Evolutionary conservation across 2,329 filamentous ascomycete genomes (phyloP), one percentile per base, ranked within the genome.

Genomic region (Aspergillus brunneoviolaceus): DNA sequence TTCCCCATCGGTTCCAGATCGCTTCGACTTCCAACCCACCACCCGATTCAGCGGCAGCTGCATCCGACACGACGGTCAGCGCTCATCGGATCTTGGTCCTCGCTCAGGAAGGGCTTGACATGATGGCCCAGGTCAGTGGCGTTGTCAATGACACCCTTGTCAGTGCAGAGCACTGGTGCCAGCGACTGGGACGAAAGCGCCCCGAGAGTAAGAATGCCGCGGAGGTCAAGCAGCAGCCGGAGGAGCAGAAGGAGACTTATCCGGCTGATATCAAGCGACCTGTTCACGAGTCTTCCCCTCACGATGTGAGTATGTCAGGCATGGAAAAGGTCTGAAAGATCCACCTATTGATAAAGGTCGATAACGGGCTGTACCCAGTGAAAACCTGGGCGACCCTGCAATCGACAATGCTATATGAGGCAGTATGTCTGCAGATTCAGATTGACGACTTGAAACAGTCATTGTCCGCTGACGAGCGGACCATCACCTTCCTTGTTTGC

Each of bases 121-220:
- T 98, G 89, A 92, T 98, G 83, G 85, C 87, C 1, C 92, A 97
- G 74, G 92, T 99, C 53, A 95, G 88, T 47, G 87, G 88, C 5
- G 91, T 97, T 2, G 84, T 98, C 9, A 91, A 96, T 67, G 90
- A 92, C 56, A 98, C 95, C 0, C 89, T 98, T 56, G 85, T 90
- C 58, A 95, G 90, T 68, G 95, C 95, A 0, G 94, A 98, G 76
- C 87, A 89, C 67, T 98, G 95, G 95, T 91, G 94, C 65, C 89
- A 93, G 60, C 83, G 88, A 21, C 81, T 96, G 60, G 91, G 90
- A 11, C 81, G 82, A 39, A 76, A 80, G 47, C 75, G 72, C 23
- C 68, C 72, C 19, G 69, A 71, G 12, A 66, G 63, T 56, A 69
- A 69, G 63, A 52, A 66, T 42, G 51, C 61, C 25, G 64, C 55